Evolutionary conservation across 2,329 filamentous ascomycete species (phyloP).

Genomic region (Cercospora sesami): DNA sequence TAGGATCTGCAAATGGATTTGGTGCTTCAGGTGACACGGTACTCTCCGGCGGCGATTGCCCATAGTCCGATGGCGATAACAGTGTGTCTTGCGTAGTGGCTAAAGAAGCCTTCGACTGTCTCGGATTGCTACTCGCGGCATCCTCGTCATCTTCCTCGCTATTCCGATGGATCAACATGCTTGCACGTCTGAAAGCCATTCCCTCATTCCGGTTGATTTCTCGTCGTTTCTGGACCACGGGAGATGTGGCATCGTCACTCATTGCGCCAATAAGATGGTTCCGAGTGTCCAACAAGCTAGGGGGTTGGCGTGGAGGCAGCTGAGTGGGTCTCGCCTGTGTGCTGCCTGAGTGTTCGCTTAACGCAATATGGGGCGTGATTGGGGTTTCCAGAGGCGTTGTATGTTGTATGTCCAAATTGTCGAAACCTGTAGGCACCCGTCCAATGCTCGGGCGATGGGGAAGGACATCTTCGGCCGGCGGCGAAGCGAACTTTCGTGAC

Average conservation of each 20-base stretch:
- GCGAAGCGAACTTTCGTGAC: constrained; percentile 30
- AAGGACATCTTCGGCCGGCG: constrained; percentile 18
- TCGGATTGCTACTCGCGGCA: neutral
- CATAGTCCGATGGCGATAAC: constrained; percentile 18
- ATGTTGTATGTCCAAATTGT: constrained; percentile 11
- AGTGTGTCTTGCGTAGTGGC: constrained; percentile 5
- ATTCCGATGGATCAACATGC: constrained; percentile 33
- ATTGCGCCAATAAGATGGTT: constrained; percentile 11
- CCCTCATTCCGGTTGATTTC: constrained; percentile 37
- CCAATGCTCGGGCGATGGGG: constrained; percentile 28
- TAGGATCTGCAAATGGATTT: constrained; percentile 33
- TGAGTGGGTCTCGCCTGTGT: constrained; percentile 1
- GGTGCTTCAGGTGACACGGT: constrained; percentile 22
- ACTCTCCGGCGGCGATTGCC: constrained; percentile 26
- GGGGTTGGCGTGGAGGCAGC: constrained; percentile 12
- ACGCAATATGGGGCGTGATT: neutral
- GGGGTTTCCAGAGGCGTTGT: constrained; percentile 13
- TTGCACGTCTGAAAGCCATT: constrained; percentile 36
- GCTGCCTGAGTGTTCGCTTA: neutral
- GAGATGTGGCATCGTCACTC: constrained; percentile 21
- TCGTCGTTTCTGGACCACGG: constrained; percentile 27
- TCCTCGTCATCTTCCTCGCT: constrained; percentile 28
- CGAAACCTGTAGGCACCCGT: constrained; percentile 33
- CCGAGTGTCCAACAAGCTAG: constrained; percentile 23
- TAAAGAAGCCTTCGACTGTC: constrained; percentile 18